These are phyloP conservation scores for Leishmania gerbilli DNA, from an alignment of 208 protist genomes.

Conservation along the genomic window DNA sequence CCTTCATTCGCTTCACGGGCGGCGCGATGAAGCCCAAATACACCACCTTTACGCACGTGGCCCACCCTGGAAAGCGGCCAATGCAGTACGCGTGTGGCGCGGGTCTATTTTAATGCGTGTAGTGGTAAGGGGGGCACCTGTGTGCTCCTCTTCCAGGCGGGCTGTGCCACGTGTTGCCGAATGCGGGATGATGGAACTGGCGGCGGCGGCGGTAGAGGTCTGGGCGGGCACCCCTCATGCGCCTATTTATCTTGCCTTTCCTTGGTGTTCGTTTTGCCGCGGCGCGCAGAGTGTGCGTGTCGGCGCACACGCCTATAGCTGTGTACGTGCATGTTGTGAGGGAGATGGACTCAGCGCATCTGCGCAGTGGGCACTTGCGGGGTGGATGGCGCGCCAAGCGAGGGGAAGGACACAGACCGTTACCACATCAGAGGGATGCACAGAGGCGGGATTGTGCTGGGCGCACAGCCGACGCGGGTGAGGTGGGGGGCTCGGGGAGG, in stretches of 20 bases:
- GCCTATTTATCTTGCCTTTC: not conserved
- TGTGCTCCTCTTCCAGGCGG: not conserved
- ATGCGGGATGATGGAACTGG: not conserved
- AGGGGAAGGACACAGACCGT: not conserved
- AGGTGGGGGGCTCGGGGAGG: not conserved
- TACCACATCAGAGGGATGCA: not conserved
- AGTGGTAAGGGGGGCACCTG: not conserved
- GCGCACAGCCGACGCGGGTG: not conserved
- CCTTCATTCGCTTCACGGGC: conserved; percentile 87
- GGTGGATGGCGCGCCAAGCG: not conserved
- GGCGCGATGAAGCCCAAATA: conserved; percentile 77
- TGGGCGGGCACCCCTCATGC: not conserved
- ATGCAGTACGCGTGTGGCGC: conserved; percentile 84
- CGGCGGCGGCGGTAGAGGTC: not conserved
- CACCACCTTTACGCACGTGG: conserved; percentile 69
- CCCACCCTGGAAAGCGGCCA: conserved; percentile 78
- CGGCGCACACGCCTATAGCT: not conserved
- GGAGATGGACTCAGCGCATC: not conserved
- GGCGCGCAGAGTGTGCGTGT: not conserved
- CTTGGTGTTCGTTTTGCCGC: not conserved
- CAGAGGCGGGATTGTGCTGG: not conserved
- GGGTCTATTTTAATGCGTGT: conserved; percentile 41
- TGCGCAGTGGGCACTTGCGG: not conserved
- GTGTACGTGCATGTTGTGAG: not conserved
- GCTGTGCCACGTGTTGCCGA: not conserved